Conservation (phyloP, 2,329 filamentous ascomycete genomes). For the Calonectria hawksworthii region DNA sequence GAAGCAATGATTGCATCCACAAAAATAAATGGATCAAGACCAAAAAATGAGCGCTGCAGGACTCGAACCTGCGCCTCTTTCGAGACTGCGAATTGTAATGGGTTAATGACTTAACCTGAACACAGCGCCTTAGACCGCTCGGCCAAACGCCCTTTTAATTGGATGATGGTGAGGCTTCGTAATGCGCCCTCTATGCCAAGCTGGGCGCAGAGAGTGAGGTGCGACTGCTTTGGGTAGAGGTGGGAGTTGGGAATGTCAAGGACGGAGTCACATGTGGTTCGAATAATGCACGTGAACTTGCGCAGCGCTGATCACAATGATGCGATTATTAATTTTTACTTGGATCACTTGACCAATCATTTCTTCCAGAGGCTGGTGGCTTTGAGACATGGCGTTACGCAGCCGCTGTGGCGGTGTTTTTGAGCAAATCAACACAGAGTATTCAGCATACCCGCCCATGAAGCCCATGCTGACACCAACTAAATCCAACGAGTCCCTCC, state of each 20-base stretch:
- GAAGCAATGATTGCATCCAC: not conserved
- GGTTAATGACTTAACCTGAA: constrained; percentile 8
- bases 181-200: not conserved
- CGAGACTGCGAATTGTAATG: constrained; percentile 15
- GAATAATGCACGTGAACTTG: not conserved
- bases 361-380: too few species aligned
- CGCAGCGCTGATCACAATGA: not conserved
- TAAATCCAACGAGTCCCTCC: too few species aligned
- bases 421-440: not conserved
- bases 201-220: too few species aligned
- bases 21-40: not conserved
- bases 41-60: constrained; percentile 10
- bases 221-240: too few species aligned
- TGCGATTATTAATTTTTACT: not conserved
- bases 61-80: constrained; percentile 12
- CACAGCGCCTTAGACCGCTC: constrained; percentile 14
- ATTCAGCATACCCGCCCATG: not conserved
- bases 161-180: not conserved
- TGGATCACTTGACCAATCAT: not conserved
- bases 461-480: too few species aligned
- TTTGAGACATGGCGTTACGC: not conserved
- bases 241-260: not conserved
- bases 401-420: not conserved
- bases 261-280: not conserved
- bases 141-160: constrained; percentile 8